phyloP scores from a whole-genome alignment of 345 rosid species.

The Eutrema heterophyllum region DNA sequence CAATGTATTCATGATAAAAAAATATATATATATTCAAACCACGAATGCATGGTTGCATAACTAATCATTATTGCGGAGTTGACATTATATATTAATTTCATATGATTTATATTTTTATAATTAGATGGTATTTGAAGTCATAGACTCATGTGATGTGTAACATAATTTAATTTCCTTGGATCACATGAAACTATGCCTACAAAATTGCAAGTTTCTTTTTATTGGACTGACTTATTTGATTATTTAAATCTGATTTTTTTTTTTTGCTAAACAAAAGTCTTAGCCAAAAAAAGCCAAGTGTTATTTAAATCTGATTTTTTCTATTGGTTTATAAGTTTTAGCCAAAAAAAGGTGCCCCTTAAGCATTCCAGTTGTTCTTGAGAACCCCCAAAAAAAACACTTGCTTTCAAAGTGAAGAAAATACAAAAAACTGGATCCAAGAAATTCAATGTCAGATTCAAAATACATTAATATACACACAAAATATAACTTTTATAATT shows the following conservation, averaged over 20 bases:
- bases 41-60: not conserved
- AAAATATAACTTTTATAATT: not conserved
- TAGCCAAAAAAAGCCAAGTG: no score
- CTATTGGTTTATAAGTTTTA: not conserved
- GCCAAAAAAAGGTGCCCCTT: not conserved
- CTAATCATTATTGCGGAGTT: conserved; percentile 14
- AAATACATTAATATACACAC: conserved; percentile 2
- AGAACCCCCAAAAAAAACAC: not conserved
- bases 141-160: conserved; percentile 17
- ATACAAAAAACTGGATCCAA: conserved; percentile 14
- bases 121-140: conserved; percentile 6
- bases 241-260: not conserved
- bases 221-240: not conserved
- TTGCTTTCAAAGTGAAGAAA: conserved; percentile 15
- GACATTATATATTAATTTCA: conserved; percentile 13
- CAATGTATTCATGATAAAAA: not conserved
- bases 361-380: conserved; percentile 21
- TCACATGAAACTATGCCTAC: conserved; percentile 25
- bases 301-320: not conserved
- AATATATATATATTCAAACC: not conserved
- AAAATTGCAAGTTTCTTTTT: not conserved
- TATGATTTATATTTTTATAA: not conserved
- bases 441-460: conserved; percentile 9
- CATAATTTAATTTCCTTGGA: conserved; percentile 15
- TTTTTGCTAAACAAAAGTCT: not conserved